Evolutionary conservation across 1,284 basidiomycete species (phyloP).

Genomic region (Kwoniella shivajii): DNA sequence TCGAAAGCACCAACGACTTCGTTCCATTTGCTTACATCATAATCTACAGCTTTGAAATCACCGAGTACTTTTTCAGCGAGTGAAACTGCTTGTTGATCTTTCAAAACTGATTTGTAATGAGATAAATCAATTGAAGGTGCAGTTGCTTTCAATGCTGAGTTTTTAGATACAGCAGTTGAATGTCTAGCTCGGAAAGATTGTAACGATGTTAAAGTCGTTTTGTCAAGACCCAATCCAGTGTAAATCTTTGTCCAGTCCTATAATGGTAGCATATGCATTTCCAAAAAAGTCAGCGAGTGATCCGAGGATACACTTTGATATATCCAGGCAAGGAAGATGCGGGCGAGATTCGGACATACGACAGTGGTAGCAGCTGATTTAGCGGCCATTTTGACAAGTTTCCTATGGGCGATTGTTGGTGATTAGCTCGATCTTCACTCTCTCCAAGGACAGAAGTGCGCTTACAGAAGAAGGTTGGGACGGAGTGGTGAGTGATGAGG

Average conservation of each 20-base stretch:
- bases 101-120: conserved; percentile 86
- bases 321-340: conserved; percentile 3
- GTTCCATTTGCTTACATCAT: conserved; percentile 87
- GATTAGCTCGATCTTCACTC: neutral
- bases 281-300: neutral
- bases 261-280: neutral
- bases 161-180: conserved; percentile 79
- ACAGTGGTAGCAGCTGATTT: conserved; percentile 75
- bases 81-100: conserved; percentile 89
- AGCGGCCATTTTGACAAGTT: conserved; percentile 66
- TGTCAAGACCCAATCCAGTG: conserved; percentile 84
- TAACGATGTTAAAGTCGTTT: conserved; percentile 86
- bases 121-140: conserved; percentile 72
- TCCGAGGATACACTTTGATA: neutral
- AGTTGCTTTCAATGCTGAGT: conserved; percentile 68
- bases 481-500: conserved; percentile 5
- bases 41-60: conserved; percentile 94
- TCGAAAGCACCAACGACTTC: conserved; percentile 98
- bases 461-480: neutral
- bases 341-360: conserved; percentile 56
- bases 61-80: conserved; percentile 89
- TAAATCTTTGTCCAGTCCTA: conserved; percentile 94
- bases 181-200: conserved; percentile 97
- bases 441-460: too few relatives aligned
- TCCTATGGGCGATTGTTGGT: neutral